Base-by-base conservation (phyloP, 1,139 yeast genomes). In the Entelexis sorbosivorans region DNA sequence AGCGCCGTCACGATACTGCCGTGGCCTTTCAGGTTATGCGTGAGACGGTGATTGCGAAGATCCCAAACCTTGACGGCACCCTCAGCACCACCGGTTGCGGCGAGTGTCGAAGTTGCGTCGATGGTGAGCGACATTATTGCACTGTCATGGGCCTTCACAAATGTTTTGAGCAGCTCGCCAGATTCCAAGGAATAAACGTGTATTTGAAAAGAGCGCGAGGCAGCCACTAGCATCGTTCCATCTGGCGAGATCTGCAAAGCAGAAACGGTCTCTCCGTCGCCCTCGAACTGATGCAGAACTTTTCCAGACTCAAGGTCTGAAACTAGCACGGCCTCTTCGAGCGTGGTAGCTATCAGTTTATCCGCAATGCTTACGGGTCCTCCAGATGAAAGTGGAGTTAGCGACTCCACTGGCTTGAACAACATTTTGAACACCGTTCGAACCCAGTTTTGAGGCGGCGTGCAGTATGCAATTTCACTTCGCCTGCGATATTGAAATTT, bases 61-160 rank as follows among this genome's bases (percentile, higher is more conserved):
- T 91, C 98, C 84, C 95, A 88, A 2, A 93, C 95, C 48, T 87
- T 81, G 20, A 89, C 84, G 38, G 80, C 77, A 48, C 98, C 97
- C 65, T 93, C 98, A 0, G 96, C 84, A 46, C 95, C 91, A 47
- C 99, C 99, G 62, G 93, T 81, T 35, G 96, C 95, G 63, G 89
- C 78, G 48, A 91, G 72, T 5, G 95, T 78, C 16, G 95, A 83
- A 0, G 96, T 87, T 6, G 77, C 66, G 65, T 91, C 98, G 32
- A 78, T 77, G 14, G 82, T 73, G 52, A 88, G 76, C 19, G 87
- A 82, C 65, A 85, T 85, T 1, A 86, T 84, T 0, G 97, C 96
- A 0, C 96, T 65, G 74, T 84, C 65, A 69, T 71, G 65, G 73
- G 74, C 64, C 67, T 69, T 56, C 71, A 77, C 45, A 63, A 63